Conservation (phyloP, 306 rosid genomes). For the Prinsepia uniflora region DNA sequence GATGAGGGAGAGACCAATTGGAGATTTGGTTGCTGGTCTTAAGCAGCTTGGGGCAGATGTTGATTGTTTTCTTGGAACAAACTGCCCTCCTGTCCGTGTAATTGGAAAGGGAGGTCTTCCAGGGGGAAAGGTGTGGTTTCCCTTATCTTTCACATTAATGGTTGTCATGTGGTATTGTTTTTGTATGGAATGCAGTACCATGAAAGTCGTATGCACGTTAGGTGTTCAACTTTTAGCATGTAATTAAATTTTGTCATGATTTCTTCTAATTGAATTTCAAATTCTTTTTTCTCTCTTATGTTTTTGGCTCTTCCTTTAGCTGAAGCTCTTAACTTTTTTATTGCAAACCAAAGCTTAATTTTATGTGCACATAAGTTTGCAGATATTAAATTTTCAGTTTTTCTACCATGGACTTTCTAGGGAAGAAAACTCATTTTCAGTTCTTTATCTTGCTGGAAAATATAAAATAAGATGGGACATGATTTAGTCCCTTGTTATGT, state of each 20-base stretch:
- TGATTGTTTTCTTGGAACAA: constrained; percentile 90
- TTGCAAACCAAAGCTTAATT: neutral
- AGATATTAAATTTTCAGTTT: too few species aligned
- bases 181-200: neutral
- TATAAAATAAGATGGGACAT: neutral
- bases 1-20: constrained; percentile 99
- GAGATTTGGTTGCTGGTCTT: constrained; percentile 89
- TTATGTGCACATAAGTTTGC: too few species aligned
- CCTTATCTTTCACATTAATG: constrained; percentile 3
- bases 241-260: neutral
- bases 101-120: constrained; percentile 98
- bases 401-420: too few species aligned
- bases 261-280: neutral
- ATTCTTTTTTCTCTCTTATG: neutral
- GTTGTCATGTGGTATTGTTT: neutral
- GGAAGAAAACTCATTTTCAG: neutral
- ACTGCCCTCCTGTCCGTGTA: constrained; percentile 93
- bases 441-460: neutral
- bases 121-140: constrained; percentile 79
- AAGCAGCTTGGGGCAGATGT: constrained; percentile 95
- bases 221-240: neutral
- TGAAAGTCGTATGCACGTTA: neutral
- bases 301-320: too few species aligned
- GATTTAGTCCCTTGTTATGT: neutral
- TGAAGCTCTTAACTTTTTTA: neutral